Base-by-base conservation (phyloP, 805 yeast genomes). In the Schizosaccharomyces octosporus region DNA sequence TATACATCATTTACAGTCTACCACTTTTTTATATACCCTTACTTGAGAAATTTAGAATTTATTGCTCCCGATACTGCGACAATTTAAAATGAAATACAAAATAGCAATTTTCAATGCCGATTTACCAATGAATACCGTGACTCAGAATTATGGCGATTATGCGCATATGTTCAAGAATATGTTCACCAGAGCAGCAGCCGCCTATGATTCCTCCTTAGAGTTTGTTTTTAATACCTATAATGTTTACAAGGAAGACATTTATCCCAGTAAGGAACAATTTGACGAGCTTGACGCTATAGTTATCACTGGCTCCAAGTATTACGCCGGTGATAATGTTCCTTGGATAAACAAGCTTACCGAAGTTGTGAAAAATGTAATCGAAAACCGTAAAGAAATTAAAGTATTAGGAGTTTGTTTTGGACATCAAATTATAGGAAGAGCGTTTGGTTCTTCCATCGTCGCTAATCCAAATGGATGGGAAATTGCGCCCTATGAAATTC, bases 351-450 rank as follows among this genome's bases (percentile, higher is more conserved):
- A 66, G 60, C 67, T 74, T n/a, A 65, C 67, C 3, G 71, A 66
- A 43, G 74, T 63, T 61, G 61, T 67, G 17, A 55, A 61, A 48
- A 39, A 48, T 6, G 61, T 59, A 13, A 51, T 63, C 48, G 21
- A 19, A 11, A 48, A 17, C 24, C 17, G 55, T 27, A 13, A 63
- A 39, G 4, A 31, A 11, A 43, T 59, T 42, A 62, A 63, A 15
- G 48, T 81, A 3, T 76, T 79, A 5, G 94, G 95, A 3, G 73
- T 87, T 54, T 87, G 96, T 70, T 87, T 87, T 69, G 96, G 95
- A 5, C 96, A 88, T 70, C 96, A 87, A 69, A 75, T 86, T 29
- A 70, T 87, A 17, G 82, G 81, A 0, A 77, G 83, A 61, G 81
- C 84, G 5, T 69, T 85, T 57, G 90, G 87, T 2, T 78, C 79